These are phyloP conservation scores for Boletus sp. DNA, from an alignment of 768 basidiomycete genomes.

Conservation along the genomic window DNA sequence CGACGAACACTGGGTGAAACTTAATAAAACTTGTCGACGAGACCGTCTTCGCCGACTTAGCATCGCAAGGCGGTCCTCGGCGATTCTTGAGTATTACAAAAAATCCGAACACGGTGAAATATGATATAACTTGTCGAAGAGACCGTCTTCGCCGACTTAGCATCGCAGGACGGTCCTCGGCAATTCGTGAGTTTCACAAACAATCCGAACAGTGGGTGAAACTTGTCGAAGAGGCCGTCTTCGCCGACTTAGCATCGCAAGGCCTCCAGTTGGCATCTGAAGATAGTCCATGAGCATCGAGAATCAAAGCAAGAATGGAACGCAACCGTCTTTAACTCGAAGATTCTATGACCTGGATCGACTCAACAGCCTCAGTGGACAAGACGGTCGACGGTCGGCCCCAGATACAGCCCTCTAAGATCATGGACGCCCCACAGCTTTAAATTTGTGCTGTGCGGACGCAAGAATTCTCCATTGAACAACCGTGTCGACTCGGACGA, in stretches of 20 bases:
- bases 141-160: too few relatives aligned
- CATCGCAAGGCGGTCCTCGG: not conserved
- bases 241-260: too few relatives aligned
- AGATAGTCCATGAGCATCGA: too few relatives aligned
- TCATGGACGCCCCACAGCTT: slow-evolving; percentile 1
- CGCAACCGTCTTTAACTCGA: too few relatives aligned
- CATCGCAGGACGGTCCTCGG: too few relatives aligned
- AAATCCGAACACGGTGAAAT: too few relatives aligned
- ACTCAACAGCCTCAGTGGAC: not conserved
- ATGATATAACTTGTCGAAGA: too few relatives aligned
- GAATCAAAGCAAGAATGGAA: not conserved
- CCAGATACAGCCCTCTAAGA: not conserved
- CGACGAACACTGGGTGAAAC: not conserved
- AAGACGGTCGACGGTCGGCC: not conserved
- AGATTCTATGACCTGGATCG: not conserved
- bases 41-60: not conserved
- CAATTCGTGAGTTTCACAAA: too few relatives aligned
- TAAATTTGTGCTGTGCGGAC: not conserved
- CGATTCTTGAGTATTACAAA: too few relatives aligned
- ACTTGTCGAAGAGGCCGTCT: too few relatives aligned
- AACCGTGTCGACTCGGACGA: not conserved
- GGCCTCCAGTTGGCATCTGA: too few relatives aligned
- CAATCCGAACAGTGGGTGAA: too few relatives aligned
- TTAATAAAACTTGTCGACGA: not conserved
- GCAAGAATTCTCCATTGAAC: not conserved